phyloP scores from a whole-genome alignment of 2,329 filamentous ascomycete genomes.

The Penicillium sp. region DNA sequence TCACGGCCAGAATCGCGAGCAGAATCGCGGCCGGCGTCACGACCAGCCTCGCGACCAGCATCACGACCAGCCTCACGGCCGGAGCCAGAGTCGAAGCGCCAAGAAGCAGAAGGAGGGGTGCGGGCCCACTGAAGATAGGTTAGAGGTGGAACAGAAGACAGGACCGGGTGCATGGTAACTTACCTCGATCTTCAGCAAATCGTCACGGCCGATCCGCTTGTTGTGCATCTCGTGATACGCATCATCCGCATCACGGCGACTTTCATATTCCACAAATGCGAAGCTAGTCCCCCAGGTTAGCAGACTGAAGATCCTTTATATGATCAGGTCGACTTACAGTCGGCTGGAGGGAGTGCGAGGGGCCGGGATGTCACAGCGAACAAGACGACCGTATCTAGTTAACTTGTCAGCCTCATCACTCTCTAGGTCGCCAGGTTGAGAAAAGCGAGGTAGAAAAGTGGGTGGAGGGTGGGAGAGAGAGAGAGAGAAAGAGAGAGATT shows the following conservation, averaged over 20 bases:
- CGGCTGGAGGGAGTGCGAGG: slow-evolving; percentile 90
- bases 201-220: slow-evolving; percentile 94
- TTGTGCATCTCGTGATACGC: slow-evolving; percentile 99
- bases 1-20: slow-evolving; percentile 74
- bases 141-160: slow-evolving; percentile 13
- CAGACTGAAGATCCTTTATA: background rate
- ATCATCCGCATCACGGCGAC: slow-evolving; percentile 95
- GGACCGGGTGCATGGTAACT: slow-evolving; percentile 26
- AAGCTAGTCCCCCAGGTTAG: slow-evolving; percentile 59
- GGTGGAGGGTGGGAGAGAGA: background rate
- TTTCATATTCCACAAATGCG: slow-evolving; percentile 98
- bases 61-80: slow-evolving; percentile 61
- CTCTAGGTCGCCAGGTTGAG: background rate
- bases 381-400: slow-evolving; percentile 88
- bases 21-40: slow-evolving; percentile 60
- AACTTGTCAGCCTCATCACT: slow-evolving; percentile 43
- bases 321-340: slow-evolving; percentile 69
- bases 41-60: slow-evolving; percentile 60
- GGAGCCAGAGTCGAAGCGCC: slow-evolving; percentile 92
- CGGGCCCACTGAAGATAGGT: slow-evolving; percentile 79
- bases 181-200: slow-evolving; percentile 97
- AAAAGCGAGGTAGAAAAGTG: background rate
- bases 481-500: slow-evolving; percentile 2
- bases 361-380: slow-evolving; percentile 97
- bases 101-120: slow-evolving; percentile 95